A percentile compares a stretch with the other conserved stretches of the same genome.
Conservation (phyloP, 2,329 filamentous ascomycete species). For the Colletotrichum camelliae region DNA sequence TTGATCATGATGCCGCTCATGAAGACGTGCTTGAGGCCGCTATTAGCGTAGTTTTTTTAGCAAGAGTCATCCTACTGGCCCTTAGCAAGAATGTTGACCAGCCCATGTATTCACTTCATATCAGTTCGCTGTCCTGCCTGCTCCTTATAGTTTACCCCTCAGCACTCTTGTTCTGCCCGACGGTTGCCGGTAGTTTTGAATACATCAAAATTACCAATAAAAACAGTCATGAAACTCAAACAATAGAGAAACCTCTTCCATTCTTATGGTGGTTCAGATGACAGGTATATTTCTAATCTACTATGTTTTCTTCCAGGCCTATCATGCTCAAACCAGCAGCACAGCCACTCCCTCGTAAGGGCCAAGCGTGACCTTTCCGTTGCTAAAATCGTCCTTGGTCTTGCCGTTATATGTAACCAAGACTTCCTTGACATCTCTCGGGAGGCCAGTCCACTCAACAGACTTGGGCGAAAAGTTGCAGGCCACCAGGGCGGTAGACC, state of each 20-base stretch:
- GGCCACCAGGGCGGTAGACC: conserved; percentile 37
- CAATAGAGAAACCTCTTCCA: neutral
- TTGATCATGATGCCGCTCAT: neutral
- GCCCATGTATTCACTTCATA: neutral
- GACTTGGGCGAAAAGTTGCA: conserved; percentile 42
- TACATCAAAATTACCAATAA: no score
- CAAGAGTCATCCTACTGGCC: neutral
- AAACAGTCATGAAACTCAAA: neutral
- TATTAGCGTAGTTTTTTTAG: fast-evolving
- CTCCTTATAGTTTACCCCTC: neutral
- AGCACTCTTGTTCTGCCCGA: neutral
- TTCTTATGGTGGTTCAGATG: neutral
- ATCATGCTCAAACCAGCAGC: conserved; percentile 26
- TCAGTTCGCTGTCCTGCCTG: neutral
- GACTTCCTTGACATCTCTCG: conserved; percentile 34
- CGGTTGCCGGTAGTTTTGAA: no score
- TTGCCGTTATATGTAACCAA: conserved; percentile 37
- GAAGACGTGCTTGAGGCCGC: neutral
- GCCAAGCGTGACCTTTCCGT: conserved; percentile 32
- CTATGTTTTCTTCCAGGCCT: neutral
- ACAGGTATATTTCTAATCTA: neutral
- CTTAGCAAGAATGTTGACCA: neutral
- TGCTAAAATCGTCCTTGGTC: conserved; percentile 29
- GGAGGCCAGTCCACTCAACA: conserved; percentile 34
- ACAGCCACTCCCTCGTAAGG: conserved; percentile 42